Evolutionary conservation across 2,329 filamentous ascomycete genomes (phyloP).

Genomic region (Chaetothyriales sp.): DNA sequence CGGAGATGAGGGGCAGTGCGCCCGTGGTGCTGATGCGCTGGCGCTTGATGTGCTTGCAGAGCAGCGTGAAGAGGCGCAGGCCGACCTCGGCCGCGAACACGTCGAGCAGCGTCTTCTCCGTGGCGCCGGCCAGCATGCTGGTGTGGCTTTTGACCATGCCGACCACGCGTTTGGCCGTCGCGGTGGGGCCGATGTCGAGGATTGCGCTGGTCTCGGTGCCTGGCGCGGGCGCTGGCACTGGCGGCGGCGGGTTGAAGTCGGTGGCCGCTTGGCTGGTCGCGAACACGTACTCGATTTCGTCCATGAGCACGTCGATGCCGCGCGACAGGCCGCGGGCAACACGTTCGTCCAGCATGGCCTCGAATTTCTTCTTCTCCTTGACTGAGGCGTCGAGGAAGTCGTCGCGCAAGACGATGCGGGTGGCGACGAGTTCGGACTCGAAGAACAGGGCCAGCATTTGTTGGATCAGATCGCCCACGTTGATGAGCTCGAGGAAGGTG

Average conservation of each 20-base stretch:
- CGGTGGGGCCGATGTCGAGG: conserved; percentile 40
- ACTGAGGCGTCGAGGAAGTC: conserved; percentile 88
- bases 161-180: conserved; percentile 66
- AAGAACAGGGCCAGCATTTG: conserved; percentile 99
- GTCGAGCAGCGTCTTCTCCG: conserved; percentile 94
- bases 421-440: conserved; percentile 76
- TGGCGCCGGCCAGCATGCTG: conserved; percentile 82
- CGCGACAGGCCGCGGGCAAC: conserved; percentile 93
- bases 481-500: conserved; percentile 92
- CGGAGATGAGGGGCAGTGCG: conserved; percentile 82
- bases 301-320: conserved; percentile 95
- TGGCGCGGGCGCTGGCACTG: no score
- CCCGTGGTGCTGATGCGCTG: conserved; percentile 84
- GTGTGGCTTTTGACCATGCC: conserved; percentile 80
- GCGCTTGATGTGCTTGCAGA: conserved; percentile 96
- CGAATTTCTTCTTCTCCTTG: conserved; percentile 94
- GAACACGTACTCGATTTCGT: conserved; percentile 91
- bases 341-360: conserved; percentile 95
- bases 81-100: conserved; percentile 98
- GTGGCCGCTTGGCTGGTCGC: conserved; percentile 73
- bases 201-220: background rate
- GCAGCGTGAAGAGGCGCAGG: conserved; percentile 72
- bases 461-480: conserved; percentile 92
- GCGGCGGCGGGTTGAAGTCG: conserved; percentile 67
- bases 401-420: conserved; percentile 75